These are phyloP conservation scores for Globisporangium nunn DNA, from an alignment of 352 stramenopile genomes.

Conservation along the genomic window DNA sequence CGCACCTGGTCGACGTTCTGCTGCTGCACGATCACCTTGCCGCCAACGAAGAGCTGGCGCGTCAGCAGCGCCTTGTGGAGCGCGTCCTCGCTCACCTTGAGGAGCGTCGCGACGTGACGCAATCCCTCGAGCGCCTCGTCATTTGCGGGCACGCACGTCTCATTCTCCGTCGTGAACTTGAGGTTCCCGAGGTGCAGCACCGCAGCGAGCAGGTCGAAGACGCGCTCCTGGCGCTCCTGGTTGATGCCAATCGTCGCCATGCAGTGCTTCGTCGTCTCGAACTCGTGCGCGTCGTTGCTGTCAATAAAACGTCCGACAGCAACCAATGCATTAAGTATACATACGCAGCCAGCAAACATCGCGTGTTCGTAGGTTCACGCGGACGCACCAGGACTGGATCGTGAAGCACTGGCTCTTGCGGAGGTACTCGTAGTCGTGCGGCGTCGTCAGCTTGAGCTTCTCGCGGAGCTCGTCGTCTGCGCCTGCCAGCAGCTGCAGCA, in stretches of 20 bases:
- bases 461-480: conserved; percentile 62
- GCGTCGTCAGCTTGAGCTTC: conserved; percentile 62
- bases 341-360: neutral
- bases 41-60: conserved; percentile 80
- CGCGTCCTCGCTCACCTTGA: conserved; percentile 72
- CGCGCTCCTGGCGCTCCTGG: conserved; percentile 61
- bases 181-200: conserved; percentile 87
- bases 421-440: conserved; percentile 84
- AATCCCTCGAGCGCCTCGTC: conserved; percentile 41
- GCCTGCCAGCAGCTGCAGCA: conserved; percentile 56
- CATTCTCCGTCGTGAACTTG: conserved; percentile 78
- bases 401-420: conserved; percentile 83
- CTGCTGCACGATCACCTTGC: conserved; percentile 87
- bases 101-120: conserved; percentile 57
- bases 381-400: conserved; percentile 51
- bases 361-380: too few species aligned
- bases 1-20: conserved; percentile 84
- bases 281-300: conserved; percentile 72
- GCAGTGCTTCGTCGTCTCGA: conserved; percentile 73
- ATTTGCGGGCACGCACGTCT: conserved; percentile 54
- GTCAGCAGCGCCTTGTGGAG: conserved; percentile 72
- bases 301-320: neutral
- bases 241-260: conserved; percentile 88
- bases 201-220: conserved; percentile 83
- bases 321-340: neutral